Evolutionary conservation across 225 moss, liverwort and hornwort genomes (phyloP).

Genomic region (Ulota crispa): DNA sequence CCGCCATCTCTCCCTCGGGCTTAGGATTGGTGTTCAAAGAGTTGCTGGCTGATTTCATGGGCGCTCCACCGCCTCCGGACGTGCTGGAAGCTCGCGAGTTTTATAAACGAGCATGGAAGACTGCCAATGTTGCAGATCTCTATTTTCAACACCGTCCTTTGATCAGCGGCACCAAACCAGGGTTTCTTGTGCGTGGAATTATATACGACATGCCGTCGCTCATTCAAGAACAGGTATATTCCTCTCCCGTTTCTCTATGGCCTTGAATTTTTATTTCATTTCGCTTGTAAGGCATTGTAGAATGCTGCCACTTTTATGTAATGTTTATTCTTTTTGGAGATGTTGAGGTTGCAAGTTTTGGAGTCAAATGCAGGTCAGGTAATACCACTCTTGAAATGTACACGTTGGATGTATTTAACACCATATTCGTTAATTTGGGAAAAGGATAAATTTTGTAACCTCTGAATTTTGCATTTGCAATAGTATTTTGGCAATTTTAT

Average conservation of each 20-base stretch:
- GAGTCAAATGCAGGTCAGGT: too few relatives aligned
- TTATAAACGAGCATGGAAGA: constrained; percentile 58
- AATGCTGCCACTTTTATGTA: background rate
- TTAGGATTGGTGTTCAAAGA: constrained; percentile 74
- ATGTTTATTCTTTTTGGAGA: background rate
- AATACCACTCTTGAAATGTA: too few relatives aligned
- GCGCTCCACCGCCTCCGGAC: constrained; percentile 73
- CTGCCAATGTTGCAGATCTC: constrained; percentile 50
- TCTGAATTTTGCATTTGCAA: too few relatives aligned
- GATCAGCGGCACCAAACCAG: constrained; percentile 28
- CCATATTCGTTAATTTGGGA: too few relatives aligned
- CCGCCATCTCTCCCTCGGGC: constrained; percentile 66
- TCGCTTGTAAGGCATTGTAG: background rate
- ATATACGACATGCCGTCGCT: constrained; percentile 83
- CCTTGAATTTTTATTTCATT: background rate
- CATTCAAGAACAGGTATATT: constrained; percentile 37
- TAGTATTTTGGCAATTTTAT: too few relatives aligned
- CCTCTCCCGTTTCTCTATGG: background rate
- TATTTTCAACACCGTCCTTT: constrained; percentile 53
- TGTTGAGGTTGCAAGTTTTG: background rate
- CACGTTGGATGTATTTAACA: too few relatives aligned
- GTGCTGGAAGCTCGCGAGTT: constrained; percentile 51
- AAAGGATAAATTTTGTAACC: too few relatives aligned
- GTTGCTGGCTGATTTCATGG: constrained; percentile 71
- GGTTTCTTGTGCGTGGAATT: constrained; percentile 70